Percentiles rank a stretch among this genome's conserved stretches.
phyloP scores from a whole-genome alignment of 306 rosid genomes.

The Cicer bijugum region DNA sequence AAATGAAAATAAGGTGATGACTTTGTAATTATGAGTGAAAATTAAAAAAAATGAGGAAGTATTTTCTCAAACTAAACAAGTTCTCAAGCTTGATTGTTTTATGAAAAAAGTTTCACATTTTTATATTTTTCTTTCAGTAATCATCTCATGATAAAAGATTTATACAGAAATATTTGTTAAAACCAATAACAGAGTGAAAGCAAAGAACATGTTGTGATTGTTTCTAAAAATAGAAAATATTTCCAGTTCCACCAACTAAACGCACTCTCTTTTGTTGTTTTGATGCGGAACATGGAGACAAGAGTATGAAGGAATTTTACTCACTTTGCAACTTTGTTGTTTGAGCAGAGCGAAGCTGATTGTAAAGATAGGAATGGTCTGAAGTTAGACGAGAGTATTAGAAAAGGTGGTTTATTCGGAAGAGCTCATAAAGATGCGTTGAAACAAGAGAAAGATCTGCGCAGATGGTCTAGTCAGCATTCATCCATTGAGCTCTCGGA shows the following conservation, averaged over 20 bases:
- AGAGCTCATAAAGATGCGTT: conserved; percentile 51
- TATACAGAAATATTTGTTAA: not conserved
- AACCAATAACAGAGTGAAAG: not conserved
- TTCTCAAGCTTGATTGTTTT: not conserved
- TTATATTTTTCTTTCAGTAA: not conserved
- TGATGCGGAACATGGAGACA: conserved; percentile 1
- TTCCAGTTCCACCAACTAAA: not conserved
- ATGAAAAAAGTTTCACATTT: not conserved
- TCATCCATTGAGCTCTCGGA: conserved; percentile 48
- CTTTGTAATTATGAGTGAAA: not conserved
- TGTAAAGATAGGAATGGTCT: conserved; percentile 43
- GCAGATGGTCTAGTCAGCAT: conserved; percentile 63
- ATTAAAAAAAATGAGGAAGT: not conserved
- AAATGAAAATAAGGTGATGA: not conserved
- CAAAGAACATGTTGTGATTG: not conserved
- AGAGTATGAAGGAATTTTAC: conserved; percentile 3
- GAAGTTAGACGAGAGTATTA: conserved; percentile 46
- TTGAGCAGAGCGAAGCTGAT: conserved; percentile 81
- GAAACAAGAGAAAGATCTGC: conserved; percentile 52
- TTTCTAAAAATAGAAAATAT: not conserved
- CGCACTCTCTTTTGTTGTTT: conserved; percentile 8
- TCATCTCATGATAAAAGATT: not conserved
- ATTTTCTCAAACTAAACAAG: not conserved
- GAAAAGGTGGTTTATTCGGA: conserved; percentile 51
- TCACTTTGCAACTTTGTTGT: conserved; percentile 41